Evolutionary conservation across 345 rosid genomes (phyloP).

Genomic region (Boechera stricta): DNA sequence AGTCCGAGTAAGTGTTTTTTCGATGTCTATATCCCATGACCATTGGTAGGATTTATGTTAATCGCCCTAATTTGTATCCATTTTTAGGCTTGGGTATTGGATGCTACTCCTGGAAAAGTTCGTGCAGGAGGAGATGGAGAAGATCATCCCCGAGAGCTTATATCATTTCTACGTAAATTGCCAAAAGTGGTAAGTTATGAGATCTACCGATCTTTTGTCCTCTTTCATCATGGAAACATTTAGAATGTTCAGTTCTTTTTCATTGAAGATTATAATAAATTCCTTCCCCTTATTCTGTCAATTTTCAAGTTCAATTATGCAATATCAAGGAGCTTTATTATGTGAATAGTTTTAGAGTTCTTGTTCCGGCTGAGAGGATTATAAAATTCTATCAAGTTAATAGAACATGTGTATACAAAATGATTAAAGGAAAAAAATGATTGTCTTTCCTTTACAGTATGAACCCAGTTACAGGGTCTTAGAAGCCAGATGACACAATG

Average conservation of each 20-base stretch:
- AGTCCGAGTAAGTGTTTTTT: slow-evolving; percentile 62
- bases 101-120: slow-evolving; percentile 97
- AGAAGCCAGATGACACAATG: not conserved
- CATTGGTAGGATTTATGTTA: slow-evolving; percentile 1
- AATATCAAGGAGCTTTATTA: not conserved
- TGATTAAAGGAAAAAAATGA: no score
- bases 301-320: not conserved
- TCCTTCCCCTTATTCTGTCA: not conserved
- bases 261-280: not conserved
- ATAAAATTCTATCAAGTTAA: not conserved
- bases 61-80: not conserved
- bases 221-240: no score
- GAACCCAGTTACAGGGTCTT: not conserved
- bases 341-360: not conserved
- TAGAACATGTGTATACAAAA: not conserved
- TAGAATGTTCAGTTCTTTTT: not conserved
- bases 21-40: slow-evolving; percentile 17
- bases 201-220: not conserved
- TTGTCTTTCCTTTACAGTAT: not conserved
- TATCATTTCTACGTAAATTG: slow-evolving; percentile 67
- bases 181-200: slow-evolving; percentile 67
- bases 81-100: slow-evolving; percentile 87
- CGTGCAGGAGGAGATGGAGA: slow-evolving; percentile 87
- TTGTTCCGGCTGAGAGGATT: not conserved
- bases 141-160: slow-evolving; percentile 88